These are phyloP conservation scores for Colletotrichum ledebouriae DNA, from an alignment of 2,329 filamentous ascomycete genomes.

Conservation along the genomic window DNA sequence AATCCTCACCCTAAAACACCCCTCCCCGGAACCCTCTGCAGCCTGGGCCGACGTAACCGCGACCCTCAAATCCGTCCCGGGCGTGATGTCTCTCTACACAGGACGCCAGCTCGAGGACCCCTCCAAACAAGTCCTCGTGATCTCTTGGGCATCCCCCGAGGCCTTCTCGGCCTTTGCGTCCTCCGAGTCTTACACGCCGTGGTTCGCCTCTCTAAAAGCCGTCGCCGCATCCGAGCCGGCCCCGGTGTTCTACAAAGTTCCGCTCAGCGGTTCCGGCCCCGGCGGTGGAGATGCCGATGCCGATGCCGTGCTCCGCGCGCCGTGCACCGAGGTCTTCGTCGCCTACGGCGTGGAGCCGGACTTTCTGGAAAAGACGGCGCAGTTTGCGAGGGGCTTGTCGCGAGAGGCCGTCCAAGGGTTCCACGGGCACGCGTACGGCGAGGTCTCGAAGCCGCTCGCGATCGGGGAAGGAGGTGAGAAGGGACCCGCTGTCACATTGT, in stretches of 20 bases:
- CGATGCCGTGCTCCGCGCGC: constrained; percentile 51
- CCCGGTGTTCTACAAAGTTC: constrained; percentile 45
- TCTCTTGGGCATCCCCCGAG: constrained; percentile 52
- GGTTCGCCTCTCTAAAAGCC: constrained; percentile 54
- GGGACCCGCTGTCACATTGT: constrained; percentile 50
- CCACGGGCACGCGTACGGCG: constrained; percentile 51
- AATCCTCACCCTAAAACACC: constrained; percentile 36
- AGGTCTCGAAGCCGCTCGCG: constrained; percentile 49
- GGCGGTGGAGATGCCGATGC: constrained; percentile 8
- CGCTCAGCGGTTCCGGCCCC: constrained; percentile 10
- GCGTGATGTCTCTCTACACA: constrained; percentile 51
- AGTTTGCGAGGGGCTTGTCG: constrained; percentile 50
- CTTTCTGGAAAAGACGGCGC: constrained; percentile 40
- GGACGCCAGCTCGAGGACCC: constrained; percentile 54
- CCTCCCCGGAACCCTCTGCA: constrained; percentile 21
- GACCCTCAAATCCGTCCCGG: constrained; percentile 46
- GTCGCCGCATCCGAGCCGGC: constrained; percentile 43
- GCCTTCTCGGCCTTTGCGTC: constrained; percentile 56
- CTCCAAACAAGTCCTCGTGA: constrained; percentile 49
- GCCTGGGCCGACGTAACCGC: constrained; percentile 35
- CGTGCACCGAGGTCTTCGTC: constrained; percentile 56
- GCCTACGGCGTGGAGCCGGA: constrained; percentile 50
- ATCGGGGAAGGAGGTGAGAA: constrained; percentile 47
- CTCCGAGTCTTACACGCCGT: constrained; percentile 57
- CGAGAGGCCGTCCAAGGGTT: constrained; percentile 47